Conservation (phyloP, 2,329 filamentous ascomycete genomes). For the Fusarium sp. region DNA sequence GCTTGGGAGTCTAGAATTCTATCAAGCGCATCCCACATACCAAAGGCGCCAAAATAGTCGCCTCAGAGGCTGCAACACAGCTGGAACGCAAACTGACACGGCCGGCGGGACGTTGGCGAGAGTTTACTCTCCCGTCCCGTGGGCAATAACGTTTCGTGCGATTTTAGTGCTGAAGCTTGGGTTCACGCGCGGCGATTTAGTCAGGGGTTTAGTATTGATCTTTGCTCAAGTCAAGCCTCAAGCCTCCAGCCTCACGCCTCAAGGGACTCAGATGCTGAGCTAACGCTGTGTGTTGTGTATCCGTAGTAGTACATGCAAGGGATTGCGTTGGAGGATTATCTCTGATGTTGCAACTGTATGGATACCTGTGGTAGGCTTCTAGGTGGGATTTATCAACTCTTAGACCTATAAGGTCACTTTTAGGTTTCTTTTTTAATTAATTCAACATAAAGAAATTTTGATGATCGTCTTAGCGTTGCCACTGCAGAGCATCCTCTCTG, state of each 20-base stretch:
- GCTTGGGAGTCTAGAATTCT: constrained; percentile 21
- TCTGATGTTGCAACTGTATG: constrained; percentile 7
- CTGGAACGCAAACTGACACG: constrained; percentile 39
- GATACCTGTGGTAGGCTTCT: background rate
- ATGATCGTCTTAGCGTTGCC: constrained; percentile 32
- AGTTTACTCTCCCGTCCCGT: constrained; percentile 33
- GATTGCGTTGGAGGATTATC: background rate
- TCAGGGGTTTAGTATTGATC: constrained; percentile 25
- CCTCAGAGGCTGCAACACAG: constrained; percentile 35
- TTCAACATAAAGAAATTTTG: constrained; percentile 10
- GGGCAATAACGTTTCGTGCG: constrained; percentile 24
- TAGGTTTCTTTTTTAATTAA: constrained; percentile 3
- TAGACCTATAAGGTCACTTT: background rate
- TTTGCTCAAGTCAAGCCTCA: background rate
- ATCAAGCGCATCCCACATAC: constrained; percentile 20
- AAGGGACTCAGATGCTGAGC: constrained; percentile 11
- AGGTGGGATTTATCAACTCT: background rate
- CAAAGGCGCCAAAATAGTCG: constrained; percentile 5
- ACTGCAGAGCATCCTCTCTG: background rate
- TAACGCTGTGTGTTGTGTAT: no score
- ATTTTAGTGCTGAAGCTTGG: constrained; percentile 36
- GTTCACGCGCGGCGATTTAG: constrained; percentile 28
- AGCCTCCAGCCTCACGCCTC: constrained; percentile 4
- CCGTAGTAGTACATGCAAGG: background rate
- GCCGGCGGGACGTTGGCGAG: constrained; percentile 46